phyloP scores from a whole-genome alignment of 2,329 filamentous ascomycete genomes.

The Pseudogymnoascus sp. region DNA sequence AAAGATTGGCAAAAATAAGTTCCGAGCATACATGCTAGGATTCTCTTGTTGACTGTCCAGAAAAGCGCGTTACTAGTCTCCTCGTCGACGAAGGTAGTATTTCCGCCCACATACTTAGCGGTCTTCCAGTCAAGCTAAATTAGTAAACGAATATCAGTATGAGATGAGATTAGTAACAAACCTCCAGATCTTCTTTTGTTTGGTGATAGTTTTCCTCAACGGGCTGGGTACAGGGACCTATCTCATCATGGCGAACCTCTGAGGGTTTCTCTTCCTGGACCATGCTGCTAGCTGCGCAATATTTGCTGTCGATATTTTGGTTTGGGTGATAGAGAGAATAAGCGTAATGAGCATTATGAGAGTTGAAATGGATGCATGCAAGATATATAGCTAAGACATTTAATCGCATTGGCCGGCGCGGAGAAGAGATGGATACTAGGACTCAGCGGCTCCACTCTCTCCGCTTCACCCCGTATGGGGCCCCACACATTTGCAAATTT shows the following conservation, averaged over 20 bases:
- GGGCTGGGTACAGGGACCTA: neutral
- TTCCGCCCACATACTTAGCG: slow-evolving; percentile 15
- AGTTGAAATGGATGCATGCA: neutral
- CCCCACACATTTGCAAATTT: neutral
- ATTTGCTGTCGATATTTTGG: neutral
- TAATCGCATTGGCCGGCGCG: neutral
- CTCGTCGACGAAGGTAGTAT: slow-evolving; percentile 35
- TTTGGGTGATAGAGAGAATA: neutral
- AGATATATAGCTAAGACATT: neutral
- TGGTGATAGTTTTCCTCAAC: neutral
- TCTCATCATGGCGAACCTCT: slow-evolving; percentile 3
- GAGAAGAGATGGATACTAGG: neutral
- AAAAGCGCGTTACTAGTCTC: slow-evolving; percentile 45
- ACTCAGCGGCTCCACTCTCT: neutral
- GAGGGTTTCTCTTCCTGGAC: neutral
- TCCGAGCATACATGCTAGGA: slow-evolving; percentile 45
- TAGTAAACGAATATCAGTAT: neutral
- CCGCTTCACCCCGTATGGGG: neutral
- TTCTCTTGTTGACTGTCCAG: slow-evolving; percentile 44
- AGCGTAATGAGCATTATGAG: neutral
- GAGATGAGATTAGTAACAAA: neutral
- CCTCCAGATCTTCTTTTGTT: neutral
- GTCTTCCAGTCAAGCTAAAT: slow-evolving; percentile 1
- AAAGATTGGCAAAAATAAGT: slow-evolving; percentile 42
- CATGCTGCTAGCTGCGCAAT: neutral